A percentile compares a stretch with the other conserved stretches of the same genome.
These are phyloP conservation scores for Leptomonas pyrrhocoris DNA, from an alignment of 208 protist species.

Conservation along the genomic window DNA sequence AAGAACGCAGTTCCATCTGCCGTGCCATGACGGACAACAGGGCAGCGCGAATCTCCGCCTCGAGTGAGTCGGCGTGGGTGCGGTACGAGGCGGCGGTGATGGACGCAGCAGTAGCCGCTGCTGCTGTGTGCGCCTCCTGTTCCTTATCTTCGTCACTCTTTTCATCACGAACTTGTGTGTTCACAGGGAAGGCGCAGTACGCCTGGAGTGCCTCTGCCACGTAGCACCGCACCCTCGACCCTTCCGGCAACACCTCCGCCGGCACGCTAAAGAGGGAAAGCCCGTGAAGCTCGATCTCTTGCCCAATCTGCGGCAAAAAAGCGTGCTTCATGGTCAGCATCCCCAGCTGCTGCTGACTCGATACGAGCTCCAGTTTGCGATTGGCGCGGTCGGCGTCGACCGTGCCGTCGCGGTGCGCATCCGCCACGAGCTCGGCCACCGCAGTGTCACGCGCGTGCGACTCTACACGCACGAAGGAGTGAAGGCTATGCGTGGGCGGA, in stretches of 20 bases:
- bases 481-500: conserved; percentile 19
- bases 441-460: conserved; percentile 12
- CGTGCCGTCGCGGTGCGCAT: neutral
- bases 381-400: neutral
- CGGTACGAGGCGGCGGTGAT: conserved; percentile 22
- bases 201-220: conserved; percentile 42
- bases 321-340: conserved; percentile 61
- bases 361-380: conserved; percentile 18
- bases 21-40: conserved; percentile 54
- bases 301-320: conserved; percentile 46
- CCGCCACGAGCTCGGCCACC: conserved; percentile 8
- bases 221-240: conserved; percentile 40
- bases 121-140: too few relatives aligned
- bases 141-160: neutral
- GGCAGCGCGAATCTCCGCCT: conserved; percentile 42
- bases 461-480: conserved; percentile 47
- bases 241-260: conserved; percentile 17
- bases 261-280: conserved; percentile 63
- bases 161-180: neutral
- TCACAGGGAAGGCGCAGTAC: conserved; percentile 52
- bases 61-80: conserved; percentile 15
- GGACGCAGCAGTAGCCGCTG: conserved; percentile 2
- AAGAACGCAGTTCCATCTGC: conserved; percentile 44
- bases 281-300: conserved; percentile 55
- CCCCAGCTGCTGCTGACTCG: conserved; percentile 61